Conservation (phyloP, 768 basidiomycete species). For the Saitozyma podzolica region DNA sequence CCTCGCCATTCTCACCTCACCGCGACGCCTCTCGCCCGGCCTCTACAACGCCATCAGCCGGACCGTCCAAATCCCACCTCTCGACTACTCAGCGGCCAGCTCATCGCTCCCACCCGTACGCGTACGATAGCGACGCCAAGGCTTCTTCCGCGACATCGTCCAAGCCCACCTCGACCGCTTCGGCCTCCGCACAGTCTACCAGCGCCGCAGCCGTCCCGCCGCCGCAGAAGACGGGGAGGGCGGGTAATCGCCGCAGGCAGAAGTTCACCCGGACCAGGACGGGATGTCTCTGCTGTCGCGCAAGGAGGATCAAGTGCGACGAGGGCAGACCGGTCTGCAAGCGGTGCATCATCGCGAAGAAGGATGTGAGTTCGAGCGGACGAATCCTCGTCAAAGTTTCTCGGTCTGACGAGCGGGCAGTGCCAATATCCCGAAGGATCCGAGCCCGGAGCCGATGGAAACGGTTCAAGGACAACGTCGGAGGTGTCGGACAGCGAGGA, state of each 20-base stretch:
- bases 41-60: no score
- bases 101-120: no score
- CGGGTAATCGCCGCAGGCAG: constrained; percentile 54
- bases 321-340: constrained; percentile 84
- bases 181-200: no score
- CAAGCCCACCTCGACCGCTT: no score
- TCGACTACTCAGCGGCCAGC: no score
- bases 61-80: no score
- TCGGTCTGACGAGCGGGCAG: constrained; percentile 7
- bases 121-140: no score
- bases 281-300: constrained; percentile 88
- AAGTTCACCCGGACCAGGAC: constrained; percentile 95
- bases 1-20: no score
- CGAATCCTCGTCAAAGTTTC: background rate
- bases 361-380: constrained; percentile 57
- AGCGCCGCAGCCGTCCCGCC: no score
- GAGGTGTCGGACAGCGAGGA: background rate
- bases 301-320: constrained; percentile 97
- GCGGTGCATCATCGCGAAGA: constrained; percentile 79
- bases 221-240: constrained; percentile 12
- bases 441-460: constrained; percentile 1
- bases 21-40: no score
- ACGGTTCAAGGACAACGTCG: background rate
- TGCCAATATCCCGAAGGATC: constrained; percentile 32
- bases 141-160: no score